Evolutionary conservation across 495 filamentous ascomycete genomes (phyloP).

Genomic region (Xylaria nigripes): DNA sequence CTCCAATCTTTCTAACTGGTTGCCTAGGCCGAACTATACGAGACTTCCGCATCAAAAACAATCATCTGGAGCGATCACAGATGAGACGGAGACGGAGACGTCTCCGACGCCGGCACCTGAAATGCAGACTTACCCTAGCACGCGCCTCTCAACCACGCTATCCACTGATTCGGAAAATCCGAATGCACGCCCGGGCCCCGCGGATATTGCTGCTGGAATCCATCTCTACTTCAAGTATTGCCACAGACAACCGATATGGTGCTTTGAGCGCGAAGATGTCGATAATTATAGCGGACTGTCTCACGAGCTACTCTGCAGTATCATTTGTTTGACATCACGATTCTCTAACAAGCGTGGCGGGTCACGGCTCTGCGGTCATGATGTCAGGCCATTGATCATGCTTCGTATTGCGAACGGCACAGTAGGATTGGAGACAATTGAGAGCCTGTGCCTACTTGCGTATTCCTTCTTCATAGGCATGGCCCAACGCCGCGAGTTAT

Average conservation of each 20-base stretch:
- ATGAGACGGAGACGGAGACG: constrained; percentile 3
- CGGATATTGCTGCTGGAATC: constrained; percentile 28
- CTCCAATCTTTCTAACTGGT: background rate
- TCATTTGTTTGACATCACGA: constrained; percentile 35
- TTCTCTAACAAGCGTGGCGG: constrained; percentile 35
- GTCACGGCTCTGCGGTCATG: constrained; percentile 34
- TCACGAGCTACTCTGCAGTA: constrained; percentile 37
- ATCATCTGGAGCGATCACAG: constrained; percentile 11
- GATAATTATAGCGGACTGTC: constrained; percentile 29
- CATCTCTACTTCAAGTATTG: constrained; percentile 41
- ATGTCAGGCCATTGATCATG: constrained; percentile 38
- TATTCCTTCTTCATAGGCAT: constrained; percentile 38
- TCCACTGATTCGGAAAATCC: constrained; percentile 28
- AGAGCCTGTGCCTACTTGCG: constrained; percentile 38
- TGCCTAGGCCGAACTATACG: constrained; percentile 14
- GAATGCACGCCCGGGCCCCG: constrained; percentile 21
- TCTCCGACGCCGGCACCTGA: constrained; percentile 15
- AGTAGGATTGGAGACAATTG: constrained; percentile 38
- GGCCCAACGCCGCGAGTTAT: background rate
- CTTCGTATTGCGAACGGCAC: constrained; percentile 41
- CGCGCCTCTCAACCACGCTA: constrained; percentile 23
- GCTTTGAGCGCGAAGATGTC: constrained; percentile 38
- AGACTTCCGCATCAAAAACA: constrained; percentile 2
- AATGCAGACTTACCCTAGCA: constrained; percentile 15
- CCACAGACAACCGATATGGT: constrained; percentile 43